Evolutionary conservation across 2,329 filamentous ascomycete genomes (phyloP), one percentile per base, ranked within the genome.

Genomic region (Ophiostoma pallidulum): DNA sequence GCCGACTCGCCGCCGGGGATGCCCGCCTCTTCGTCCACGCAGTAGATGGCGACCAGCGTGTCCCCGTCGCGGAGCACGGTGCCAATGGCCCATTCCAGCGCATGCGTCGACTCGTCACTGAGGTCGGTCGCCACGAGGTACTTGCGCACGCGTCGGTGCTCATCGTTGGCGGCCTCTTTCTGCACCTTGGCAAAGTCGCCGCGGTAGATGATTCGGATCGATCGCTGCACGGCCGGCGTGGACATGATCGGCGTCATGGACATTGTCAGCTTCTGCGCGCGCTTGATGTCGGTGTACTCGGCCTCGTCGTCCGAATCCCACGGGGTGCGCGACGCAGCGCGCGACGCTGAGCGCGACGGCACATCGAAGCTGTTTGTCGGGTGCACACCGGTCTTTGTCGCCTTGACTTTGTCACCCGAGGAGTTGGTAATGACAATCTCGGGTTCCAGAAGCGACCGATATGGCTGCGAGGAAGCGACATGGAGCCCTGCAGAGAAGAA

Each of bases 51-150:
- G 52, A 96, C 81, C 31, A 98, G 73, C 0, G 91, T 97, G 62
- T 98, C 92, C 8, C 92, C 92, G 57, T 97, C 90, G 41, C 92
- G 79, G 26, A 98, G 72, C 6, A 97, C 89, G 0, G 91, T 97
- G 8, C 92, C 92, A 48, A 98, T 90, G 0, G 91, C 92, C 92
- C 92, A 98, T 64, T 98, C 92, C 28, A 98, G 73, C 1, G 92
- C 92, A 63, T 97, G 94, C 7, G 87, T 86, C 4, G 91, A 90
- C 67, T 98, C 92, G 32, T 92, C 86, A 56, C 90, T 96, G 4
- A 97, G 70, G 64, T 98, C 92, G 0, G 88, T 96, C 3, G 92
- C 91, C n/a, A 96, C 89, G 14, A 98, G 70, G 61, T 97, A 98
- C 58, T 92, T 94, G 45, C 92, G 78, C 51, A 91, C 77, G 45